phyloP scores from a whole-genome alignment of 2,329 filamentous ascomycete genomes.

The Aspergillus oerlinghausenensis region DNA sequence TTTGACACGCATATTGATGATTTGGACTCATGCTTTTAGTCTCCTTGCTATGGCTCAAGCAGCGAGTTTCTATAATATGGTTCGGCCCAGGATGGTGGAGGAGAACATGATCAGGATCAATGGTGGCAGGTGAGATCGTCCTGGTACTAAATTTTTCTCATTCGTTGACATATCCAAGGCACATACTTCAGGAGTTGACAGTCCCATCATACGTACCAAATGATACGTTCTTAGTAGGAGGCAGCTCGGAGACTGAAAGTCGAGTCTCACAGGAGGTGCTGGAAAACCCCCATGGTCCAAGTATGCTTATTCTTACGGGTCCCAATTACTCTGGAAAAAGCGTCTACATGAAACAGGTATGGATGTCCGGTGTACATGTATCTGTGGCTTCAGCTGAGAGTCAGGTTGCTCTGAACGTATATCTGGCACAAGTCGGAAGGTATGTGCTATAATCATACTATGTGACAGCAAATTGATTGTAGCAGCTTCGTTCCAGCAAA shows the following conservation, averaged over 20 bases:
- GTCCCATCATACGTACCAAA: slow-evolving; percentile 81
- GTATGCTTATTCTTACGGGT: slow-evolving; percentile 77
- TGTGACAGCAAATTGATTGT: slow-evolving; percentile 4
- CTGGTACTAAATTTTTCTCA: neutral
- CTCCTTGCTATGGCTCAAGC: slow-evolving; percentile 74
- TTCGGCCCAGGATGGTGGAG: slow-evolving; percentile 63
- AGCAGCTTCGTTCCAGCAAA: slow-evolving; percentile 78
- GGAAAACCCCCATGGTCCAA: slow-evolving; percentile 45
- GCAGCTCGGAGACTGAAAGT: slow-evolving; percentile 25
- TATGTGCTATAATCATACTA: slow-evolving; percentile 14
- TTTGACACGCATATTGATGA: neutral
- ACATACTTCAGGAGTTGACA: slow-evolving; percentile 80
- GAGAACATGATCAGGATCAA: slow-evolving; percentile 69
- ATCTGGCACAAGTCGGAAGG: slow-evolving; percentile 81
- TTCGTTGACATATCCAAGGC: slow-evolving; percentile 40
- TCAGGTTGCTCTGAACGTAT: slow-evolving; percentile 75
- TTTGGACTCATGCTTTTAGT: slow-evolving; percentile 41
- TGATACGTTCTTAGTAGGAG: slow-evolving; percentile 65
- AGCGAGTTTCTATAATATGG: slow-evolving; percentile 69
- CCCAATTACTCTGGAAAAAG: slow-evolving; percentile 98
- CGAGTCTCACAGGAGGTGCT: neutral
- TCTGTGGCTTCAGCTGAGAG: slow-evolving; percentile 5
- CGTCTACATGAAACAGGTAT: slow-evolving; percentile 80
- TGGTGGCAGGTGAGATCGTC: slow-evolving; percentile 58
- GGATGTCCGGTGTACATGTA: neutral